phyloP scores from a whole-genome alignment of 1,284 basidiomycete species.

The Austroboletus novae-zelandiae region DNA sequence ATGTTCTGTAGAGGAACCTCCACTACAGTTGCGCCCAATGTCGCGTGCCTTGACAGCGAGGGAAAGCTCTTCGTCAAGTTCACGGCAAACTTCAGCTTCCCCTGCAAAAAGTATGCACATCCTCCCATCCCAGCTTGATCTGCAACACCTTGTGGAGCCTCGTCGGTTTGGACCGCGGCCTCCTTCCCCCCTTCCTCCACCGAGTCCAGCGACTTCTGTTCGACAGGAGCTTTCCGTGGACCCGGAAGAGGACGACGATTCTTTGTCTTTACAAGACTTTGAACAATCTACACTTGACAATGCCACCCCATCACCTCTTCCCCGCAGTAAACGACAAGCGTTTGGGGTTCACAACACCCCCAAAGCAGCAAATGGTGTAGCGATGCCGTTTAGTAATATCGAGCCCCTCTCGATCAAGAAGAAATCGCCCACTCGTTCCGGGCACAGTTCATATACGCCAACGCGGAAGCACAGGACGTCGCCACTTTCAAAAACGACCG shows the following conservation, averaged over 20 bases:
- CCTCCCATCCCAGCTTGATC: constrained; percentile 29
- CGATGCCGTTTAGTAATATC: constrained; percentile 32
- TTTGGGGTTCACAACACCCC: constrained; percentile 54
- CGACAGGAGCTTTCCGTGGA: constrained; percentile 40
- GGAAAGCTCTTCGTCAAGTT: constrained; percentile 41
- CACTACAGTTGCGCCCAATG: constrained; percentile 48
- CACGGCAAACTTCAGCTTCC: constrained; percentile 37
- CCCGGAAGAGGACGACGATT: constrained; percentile 43
- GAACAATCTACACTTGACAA: constrained; percentile 28
- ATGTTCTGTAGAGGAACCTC: constrained; percentile 55
- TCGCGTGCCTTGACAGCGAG: constrained; percentile 47
- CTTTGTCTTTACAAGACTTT: constrained; percentile 31
- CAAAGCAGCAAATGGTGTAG: constrained; percentile 33
- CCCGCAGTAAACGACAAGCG: constrained; percentile 65
- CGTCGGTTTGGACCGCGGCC: constrained; percentile 69
- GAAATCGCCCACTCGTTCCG: constrained; percentile 56
- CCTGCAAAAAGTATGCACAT: constrained; percentile 20
- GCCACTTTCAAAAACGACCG: constrained; percentile 44
- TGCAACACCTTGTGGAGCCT: constrained; percentile 47
- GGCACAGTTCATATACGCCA: constrained; percentile 40
- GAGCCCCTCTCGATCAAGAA: constrained; percentile 81
- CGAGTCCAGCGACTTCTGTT: constrained; percentile 34
- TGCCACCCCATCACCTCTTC: constrained; percentile 46
- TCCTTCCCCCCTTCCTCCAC: constrained; percentile 62
- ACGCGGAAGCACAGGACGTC: constrained; percentile 48